Conservation (phyloP, 129 eudicot species). For the Rutidosis leptorrhynchoides region DNA sequence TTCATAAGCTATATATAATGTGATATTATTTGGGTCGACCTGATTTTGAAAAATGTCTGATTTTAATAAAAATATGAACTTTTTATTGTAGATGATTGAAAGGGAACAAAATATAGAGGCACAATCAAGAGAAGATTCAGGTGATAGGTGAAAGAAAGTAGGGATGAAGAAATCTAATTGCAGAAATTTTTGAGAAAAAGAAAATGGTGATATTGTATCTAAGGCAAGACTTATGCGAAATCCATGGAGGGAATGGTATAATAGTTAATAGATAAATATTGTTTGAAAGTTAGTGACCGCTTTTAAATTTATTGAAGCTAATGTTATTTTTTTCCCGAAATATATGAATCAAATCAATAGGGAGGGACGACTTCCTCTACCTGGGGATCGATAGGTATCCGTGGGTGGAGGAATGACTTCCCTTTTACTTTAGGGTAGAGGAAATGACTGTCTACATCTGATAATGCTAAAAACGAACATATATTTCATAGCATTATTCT, state of each 20-base stretch:
- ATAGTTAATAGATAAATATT: not conserved
- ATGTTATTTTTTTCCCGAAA: not conserved
- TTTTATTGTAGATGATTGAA: not conserved
- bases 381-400: no score
- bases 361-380: no score
- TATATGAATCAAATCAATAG: no score
- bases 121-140: not conserved
- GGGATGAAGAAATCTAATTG: not conserved
- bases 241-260: not conserved
- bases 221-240: not conserved
- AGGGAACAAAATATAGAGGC: not conserved
- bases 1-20: not conserved
- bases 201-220: not conserved
- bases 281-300: not conserved
- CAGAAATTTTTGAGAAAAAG: not conserved
- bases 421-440: no score
- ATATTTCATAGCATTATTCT: no score
- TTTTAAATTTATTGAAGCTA: not conserved
- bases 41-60: not conserved
- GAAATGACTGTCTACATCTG: no score
- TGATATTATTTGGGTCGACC: not conserved
- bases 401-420: no score
- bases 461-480: no score
- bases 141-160: not conserved
- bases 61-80: not conserved